These are phyloP conservation scores for Notholithocarpus densiflorus DNA, from an alignment of 306 rosid species.

Conservation along the genomic window DNA sequence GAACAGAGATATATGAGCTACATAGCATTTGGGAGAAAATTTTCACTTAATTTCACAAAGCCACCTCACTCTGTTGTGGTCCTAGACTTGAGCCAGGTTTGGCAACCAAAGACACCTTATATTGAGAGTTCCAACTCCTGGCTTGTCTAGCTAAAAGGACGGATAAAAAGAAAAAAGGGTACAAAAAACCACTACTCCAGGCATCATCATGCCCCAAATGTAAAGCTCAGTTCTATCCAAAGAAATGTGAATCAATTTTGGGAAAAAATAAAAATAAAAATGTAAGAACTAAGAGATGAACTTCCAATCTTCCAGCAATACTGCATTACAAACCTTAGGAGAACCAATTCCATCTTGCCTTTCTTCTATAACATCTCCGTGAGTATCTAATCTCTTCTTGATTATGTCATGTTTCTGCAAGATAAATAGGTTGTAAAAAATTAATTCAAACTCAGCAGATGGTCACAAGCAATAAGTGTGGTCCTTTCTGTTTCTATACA, in stretches of 20 bases:
- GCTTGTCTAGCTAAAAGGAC: neutral
- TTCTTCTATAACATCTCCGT: conserved; percentile 86
- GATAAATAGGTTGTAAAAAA: conserved; percentile 4
- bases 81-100: neutral
- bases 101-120: neutral
- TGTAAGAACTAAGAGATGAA: neutral
- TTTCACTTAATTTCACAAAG: neutral
- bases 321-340: conserved; percentile 58
- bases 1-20: neutral
- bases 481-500: neutral
- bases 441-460: conserved; percentile 3
- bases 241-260: neutral
- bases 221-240: neutral
- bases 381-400: conserved; percentile 83
- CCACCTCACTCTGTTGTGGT: neutral
- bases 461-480: neutral
- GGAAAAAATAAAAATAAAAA: neutral
- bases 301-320: neutral
- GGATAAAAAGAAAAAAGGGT: neutral
- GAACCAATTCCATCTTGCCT: conserved; percentile 91
- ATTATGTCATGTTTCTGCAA: conserved; percentile 89
- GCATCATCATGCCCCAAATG: neutral
- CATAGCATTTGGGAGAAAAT: neutral
- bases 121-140: neutral
- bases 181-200: neutral